These are phyloP conservation scores for Leptoxyphium fumago DNA, from an alignment of 2,329 filamentous ascomycete genomes.

Conservation along the genomic window DNA sequence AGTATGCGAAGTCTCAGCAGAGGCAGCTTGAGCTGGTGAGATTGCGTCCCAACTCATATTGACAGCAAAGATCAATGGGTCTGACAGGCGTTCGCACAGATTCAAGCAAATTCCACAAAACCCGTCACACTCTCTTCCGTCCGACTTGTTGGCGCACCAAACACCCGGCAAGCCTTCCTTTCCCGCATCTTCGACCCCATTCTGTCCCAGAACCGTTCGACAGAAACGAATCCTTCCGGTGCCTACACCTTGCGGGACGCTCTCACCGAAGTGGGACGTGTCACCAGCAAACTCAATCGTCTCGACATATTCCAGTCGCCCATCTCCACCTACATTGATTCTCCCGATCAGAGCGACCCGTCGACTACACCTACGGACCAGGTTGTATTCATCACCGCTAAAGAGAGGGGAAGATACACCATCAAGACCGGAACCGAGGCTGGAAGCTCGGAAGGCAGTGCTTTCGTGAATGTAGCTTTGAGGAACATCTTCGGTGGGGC, in stretches of 20 bases:
- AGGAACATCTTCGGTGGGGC: slow-evolving; percentile 91
- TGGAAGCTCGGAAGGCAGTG: slow-evolving; percentile 85
- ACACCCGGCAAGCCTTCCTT: slow-evolving; percentile 75
- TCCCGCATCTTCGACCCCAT: slow-evolving; percentile 67
- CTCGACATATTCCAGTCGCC: slow-evolving; percentile 82
- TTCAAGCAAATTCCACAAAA: slow-evolving; percentile 68
- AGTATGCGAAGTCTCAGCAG: slow-evolving; percentile 47
- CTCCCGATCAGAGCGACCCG: slow-evolving; percentile 52
- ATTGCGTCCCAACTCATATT: slow-evolving; percentile 1
- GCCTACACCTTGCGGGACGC: slow-evolving; percentile 70
- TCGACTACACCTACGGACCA: slow-evolving; percentile 62
- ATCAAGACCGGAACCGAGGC: slow-evolving; percentile 91
- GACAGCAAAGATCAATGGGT: slow-evolving; percentile 1
- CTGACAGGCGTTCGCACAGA: slow-evolving; percentile 29
- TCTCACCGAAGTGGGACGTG: slow-evolving; percentile 53
- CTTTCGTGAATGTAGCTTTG: slow-evolving; percentile 73
- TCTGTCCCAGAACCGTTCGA: slow-evolving; percentile 43
- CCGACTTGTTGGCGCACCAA: slow-evolving; percentile 63
- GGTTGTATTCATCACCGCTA: slow-evolving; percentile 62
- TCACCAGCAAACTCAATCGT: slow-evolving; percentile 58
- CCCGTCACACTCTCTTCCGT: slow-evolving; percentile 81
- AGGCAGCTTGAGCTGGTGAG: slow-evolving; percentile 47
- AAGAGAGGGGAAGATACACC: slow-evolving; percentile 68
- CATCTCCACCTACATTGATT: slow-evolving; percentile 69
- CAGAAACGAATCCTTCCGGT: slow-evolving; percentile 30